Evolutionary conservation across 2,329 filamentous ascomycete genomes (phyloP), one percentile per base, ranked within the genome.

Genomic region (Talaromyces pinophilus): DNA sequence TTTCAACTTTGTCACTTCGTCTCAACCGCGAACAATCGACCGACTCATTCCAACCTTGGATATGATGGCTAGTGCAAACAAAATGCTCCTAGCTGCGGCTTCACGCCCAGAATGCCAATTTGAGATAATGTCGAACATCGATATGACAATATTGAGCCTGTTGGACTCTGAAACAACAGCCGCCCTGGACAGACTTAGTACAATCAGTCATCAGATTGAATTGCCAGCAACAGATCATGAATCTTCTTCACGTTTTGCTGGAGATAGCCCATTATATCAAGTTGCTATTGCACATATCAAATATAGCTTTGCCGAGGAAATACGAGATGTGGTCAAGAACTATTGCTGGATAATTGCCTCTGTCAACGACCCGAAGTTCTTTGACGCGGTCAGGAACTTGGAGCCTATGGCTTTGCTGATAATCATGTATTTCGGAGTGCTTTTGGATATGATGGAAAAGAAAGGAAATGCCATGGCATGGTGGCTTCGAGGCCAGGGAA

Each of bases 351-450:
- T n/a, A 10, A 15, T 62, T 17, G 19, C 46, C 19, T 30, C 19
- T 40, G n/a, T 63, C 35, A 52, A 40, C 33, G 48, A 42, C 19
- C 42, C 44, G 11, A 13, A n/a, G 11, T 40, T 63, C 8, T 63
- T 63, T 13, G 17, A 15, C 33, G 28, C 46, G 11, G n/a, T 54
- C 30, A 54, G 50, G 7, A 35, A 54, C 10, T 30, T 22, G 30
- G 61, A 63, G 15, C 61, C 46, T 13, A 54, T 62, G 46, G 60
- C 60, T 52, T 62, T 62, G 22, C 22, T 62, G 30, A 40, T 62
- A 13, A 25, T 30, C 1, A 42, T 35, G 48, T 48, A 59, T 30
- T 54, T 63, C n/a, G 50, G 22, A 5, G 61, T 63, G 35, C 30
- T 54, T 1, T 15, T 57, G n/a, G n/a, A 57, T 57, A n/a, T 2